These are phyloP conservation scores for Colletotrichum lindemuthianum DNA, from an alignment of 2,329 filamentous ascomycete genomes.

Conservation along the genomic window DNA sequence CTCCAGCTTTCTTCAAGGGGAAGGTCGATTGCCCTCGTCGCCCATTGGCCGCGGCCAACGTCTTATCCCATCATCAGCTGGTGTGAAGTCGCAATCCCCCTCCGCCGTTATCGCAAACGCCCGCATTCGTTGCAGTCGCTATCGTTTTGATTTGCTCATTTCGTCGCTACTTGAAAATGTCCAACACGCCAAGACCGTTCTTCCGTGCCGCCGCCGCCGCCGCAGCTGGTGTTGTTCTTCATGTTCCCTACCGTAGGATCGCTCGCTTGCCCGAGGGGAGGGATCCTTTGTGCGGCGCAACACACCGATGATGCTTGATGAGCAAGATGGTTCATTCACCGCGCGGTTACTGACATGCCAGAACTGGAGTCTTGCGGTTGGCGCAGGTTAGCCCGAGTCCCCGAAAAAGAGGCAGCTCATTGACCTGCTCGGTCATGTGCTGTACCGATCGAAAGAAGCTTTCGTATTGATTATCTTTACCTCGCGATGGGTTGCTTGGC, in stretches of 20 bases:
- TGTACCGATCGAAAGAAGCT: constrained; percentile 7
- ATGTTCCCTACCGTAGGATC: too few species aligned
- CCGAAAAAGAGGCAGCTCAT: constrained; percentile 2
- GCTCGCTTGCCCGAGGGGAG: too few species aligned
- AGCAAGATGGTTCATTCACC: too few species aligned
- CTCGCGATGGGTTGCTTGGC: background rate
- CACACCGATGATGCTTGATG: too few species aligned
- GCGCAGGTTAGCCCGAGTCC: background rate
- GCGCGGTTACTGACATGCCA: too few species aligned
- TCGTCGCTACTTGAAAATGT: constrained; percentile 1
- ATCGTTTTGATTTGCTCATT: constrained; percentile 5
- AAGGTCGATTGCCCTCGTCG: constrained; percentile 16
- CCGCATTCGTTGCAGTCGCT: constrained; percentile 11
- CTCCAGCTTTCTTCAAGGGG: constrained; percentile 26
- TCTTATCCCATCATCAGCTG: background rate
- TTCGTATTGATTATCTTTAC: background rate
- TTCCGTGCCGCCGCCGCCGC: background rate
- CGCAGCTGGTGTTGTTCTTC: too few species aligned
- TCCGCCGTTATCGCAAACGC: constrained; percentile 16
- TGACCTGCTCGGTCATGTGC: constrained; percentile 4
- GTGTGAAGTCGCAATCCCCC: constrained; percentile 13
- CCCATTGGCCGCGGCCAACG: background rate
- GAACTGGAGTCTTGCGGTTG: background rate
- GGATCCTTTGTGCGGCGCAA: too few species aligned
- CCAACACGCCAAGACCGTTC: constrained; percentile 17